Base-by-base conservation (phyloP, 1,139 yeast genomes). In the Candida sp. region DNA sequence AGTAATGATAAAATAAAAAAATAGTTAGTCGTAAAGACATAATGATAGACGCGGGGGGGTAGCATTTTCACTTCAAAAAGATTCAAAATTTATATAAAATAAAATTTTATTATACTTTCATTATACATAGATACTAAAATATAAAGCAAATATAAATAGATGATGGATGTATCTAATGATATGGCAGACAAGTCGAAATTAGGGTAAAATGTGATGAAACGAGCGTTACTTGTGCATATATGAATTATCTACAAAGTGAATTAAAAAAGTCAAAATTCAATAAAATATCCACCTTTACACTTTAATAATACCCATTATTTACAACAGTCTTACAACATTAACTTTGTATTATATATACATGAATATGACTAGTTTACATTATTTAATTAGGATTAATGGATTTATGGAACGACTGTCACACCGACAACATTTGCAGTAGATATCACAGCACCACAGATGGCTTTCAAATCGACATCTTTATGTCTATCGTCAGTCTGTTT, bases 401-500 rank as follows among this genome's bases (percentile, higher is more conserved):
- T 32, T 33, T 66, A 89, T 50, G 83, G 81, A 43, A 85, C 85
- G 45, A 93, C 96, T 42, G 81, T 79, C 41, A 93, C 83, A 42
- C 99, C 99, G 62, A 90, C 81, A 38, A 87, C 85, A 55, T 78
- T 84, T 19, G 98, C 98, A 4, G 95, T 88, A 56, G 91, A 89
- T 43, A 93, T 74, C 33, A 93, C 79, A 32, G 89, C 81, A 53
- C 93, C 93, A 48, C 88, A 87, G 42, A 93, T 84, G 35, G 86
- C 80, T 61, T 87, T 81, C 62, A 91, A 63, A 27, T 83, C 87
- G 46, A 86, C 70, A 45, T 79, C 75, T 47, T 82, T 78, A 64
- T 90, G 96, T 58, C 87, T 80, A 4, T 81, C 82, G 62, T 93
- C 99, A 19, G 87, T 83, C 64, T 89, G 82, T 68, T 93, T 93